phyloP scores from a whole-genome alignment of 192 early-diverging fungal genomes.

The Dissophora ornata region DNA sequence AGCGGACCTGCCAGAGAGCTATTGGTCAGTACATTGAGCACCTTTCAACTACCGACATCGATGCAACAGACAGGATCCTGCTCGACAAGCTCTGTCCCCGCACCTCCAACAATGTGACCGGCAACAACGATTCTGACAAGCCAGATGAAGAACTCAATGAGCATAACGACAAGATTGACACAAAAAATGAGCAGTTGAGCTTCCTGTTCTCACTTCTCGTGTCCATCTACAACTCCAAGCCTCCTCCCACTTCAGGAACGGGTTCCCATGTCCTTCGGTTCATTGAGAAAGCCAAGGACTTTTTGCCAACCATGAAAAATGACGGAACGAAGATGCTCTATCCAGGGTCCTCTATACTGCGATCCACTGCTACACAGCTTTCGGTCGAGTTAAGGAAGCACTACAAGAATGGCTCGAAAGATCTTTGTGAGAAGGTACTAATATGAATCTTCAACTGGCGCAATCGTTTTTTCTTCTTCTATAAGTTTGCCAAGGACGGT shows the following conservation, averaged over 20 bases:
- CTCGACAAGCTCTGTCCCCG: slow-evolving; percentile 4
- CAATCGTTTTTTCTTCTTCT: no score
- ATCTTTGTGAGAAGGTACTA: slow-evolving; percentile 1
- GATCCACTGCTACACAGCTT: not conserved
- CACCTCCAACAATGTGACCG: not conserved
- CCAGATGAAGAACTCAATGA: not conserved
- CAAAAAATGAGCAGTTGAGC: not conserved
- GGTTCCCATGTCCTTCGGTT: not conserved
- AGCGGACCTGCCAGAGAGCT: slow-evolving; percentile 3
- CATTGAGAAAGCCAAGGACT: not conserved
- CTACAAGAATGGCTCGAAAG: not conserved
- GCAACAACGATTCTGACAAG: not conserved
- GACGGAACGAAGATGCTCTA: not conserved
- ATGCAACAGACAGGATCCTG: not conserved
- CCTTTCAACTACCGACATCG: not conserved
- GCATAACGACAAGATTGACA: not conserved
- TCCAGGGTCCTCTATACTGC: not conserved
- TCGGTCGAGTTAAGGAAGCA: slow-evolving; percentile 1
- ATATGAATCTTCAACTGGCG: no score
- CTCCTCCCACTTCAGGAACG: not conserved
- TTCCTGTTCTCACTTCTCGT: slow-evolving; percentile 1
- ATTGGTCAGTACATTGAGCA: slow-evolving; percentile 4
- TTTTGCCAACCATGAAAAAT: not conserved
- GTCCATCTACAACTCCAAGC: slow-evolving; percentile 3
- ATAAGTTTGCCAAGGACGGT: no score